A percentile compares a stretch with the other conserved stretches of the same genome.
Conservation (phyloP, 2,329 filamentous ascomycete genomes). For the Cordyceps militaris region DNA sequence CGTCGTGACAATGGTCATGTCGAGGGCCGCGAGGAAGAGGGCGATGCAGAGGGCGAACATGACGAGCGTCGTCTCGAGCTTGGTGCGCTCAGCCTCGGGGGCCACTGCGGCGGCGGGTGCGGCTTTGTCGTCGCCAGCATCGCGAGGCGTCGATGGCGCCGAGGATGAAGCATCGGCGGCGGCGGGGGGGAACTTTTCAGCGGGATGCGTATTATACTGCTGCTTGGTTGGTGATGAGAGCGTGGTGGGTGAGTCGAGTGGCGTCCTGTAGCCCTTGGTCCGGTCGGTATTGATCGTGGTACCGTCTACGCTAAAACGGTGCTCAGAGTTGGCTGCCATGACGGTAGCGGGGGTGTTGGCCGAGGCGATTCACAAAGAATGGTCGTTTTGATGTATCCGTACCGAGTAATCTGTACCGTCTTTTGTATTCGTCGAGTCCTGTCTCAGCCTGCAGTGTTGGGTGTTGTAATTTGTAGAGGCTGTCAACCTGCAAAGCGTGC, state of each 20-base stretch:
- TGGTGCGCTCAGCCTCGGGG: constrained; percentile 31
- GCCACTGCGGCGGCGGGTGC: constrained; percentile 6
- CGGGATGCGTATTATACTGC: not conserved
- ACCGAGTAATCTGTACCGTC: too few species aligned
- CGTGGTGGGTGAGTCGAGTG: not conserved
- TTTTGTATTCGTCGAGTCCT: too few species aligned
- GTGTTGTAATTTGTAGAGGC: not conserved
- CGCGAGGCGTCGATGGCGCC: not conserved
- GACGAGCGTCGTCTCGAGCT: constrained; percentile 32
- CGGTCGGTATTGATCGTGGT: constrained; percentile 1
- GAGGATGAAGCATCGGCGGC: not conserved
- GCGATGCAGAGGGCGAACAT: constrained; percentile 35
- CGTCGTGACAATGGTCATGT: constrained; percentile 58
- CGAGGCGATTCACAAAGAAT: too few species aligned
- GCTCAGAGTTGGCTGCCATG: not conserved
- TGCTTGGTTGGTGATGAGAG: not conserved
- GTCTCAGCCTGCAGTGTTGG: not conserved
- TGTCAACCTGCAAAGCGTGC: not conserved
- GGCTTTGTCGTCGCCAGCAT: not conserved
- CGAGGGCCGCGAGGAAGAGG: constrained; percentile 48
- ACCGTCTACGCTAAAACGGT: not conserved
- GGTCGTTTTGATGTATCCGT: too few species aligned
- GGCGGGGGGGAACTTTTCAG: not conserved
- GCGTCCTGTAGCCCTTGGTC: not conserved
- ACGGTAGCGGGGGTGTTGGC: not conserved